Conservation (phyloP, 2,329 filamentous ascomycete genomes). For the Aspergillus thermomutatus region DNA sequence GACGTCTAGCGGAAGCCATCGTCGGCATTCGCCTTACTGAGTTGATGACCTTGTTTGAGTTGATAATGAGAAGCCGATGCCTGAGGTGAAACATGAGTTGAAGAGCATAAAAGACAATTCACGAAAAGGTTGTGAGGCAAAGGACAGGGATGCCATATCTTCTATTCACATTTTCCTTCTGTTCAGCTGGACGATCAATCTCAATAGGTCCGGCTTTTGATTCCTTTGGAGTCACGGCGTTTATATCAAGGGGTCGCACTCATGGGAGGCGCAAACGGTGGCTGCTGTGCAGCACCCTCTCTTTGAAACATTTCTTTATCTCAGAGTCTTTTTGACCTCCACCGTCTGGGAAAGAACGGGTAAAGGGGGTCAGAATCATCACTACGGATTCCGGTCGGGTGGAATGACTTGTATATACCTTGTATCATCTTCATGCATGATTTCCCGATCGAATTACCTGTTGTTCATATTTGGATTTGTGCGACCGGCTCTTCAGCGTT, state of each 20-base stretch:
- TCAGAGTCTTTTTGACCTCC: not conserved
- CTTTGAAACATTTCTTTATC: not conserved
- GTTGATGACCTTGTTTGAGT: conserved; percentile 5
- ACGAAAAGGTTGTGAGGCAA: not conserved
- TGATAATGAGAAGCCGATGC: conserved; percentile 2
- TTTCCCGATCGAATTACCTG: not conserved
- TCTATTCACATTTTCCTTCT: not conserved
- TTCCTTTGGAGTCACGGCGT: conserved; percentile 2
- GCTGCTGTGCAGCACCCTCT: conserved; percentile 14
- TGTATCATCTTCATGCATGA: not conserved
- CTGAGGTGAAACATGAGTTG: not conserved
- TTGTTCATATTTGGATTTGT: not conserved
- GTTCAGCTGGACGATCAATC: not conserved
- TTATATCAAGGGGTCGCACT: conserved; percentile 2
- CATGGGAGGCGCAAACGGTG: conserved; percentile 1
- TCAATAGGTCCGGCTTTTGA: not conserved
- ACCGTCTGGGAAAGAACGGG: conserved; percentile 9
- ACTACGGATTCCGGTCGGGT: not conserved
- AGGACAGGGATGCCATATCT: not conserved
- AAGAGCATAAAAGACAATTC: not conserved
- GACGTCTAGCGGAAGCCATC: conserved; percentile 7
- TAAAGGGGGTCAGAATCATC: not conserved
- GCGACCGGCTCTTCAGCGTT: not conserved
- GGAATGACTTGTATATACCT: not conserved
- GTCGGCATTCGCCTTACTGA: conserved; percentile 6